These are phyloP conservation scores for Lentinula raphanica DNA, from an alignment of 768 basidiomycete genomes.

Conservation along the genomic window DNA sequence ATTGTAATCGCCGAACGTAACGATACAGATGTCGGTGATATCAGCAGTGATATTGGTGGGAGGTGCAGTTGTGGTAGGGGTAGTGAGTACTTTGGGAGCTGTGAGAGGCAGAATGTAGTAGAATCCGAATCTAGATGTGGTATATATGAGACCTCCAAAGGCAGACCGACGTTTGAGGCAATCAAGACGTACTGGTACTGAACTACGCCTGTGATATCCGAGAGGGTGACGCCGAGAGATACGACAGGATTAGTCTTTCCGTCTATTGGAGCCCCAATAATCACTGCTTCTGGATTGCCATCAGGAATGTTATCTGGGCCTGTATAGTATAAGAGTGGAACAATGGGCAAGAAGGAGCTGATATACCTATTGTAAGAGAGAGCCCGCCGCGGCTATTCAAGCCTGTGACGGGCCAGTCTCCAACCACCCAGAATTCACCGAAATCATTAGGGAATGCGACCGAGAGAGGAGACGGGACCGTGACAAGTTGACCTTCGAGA, in stretches of 20 bases:
- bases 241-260: constrained; percentile 44
- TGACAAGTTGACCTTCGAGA: constrained; percentile 54
- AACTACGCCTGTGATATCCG: constrained; percentile 52
- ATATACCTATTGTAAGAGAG: constrained; percentile 41
- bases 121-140: constrained; percentile 35
- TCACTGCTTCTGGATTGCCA: constrained; percentile 51
- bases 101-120: constrained; percentile 56
- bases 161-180: neutral
- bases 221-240: constrained; percentile 39
- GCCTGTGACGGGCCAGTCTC: constrained; percentile 51
- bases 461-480: constrained; percentile 41
- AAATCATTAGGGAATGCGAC: constrained; percentile 47
- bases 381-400: constrained; percentile 53
- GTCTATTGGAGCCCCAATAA: constrained; percentile 52
- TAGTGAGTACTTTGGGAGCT: constrained; percentile 41
- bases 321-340: constrained; percentile 13
- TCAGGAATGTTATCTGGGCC: constrained; percentile 48
- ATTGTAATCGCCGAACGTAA: constrained; percentile 61
- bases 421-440: constrained; percentile 56
- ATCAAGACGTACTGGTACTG: constrained; percentile 39
- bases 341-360: neutral
- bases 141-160: no score
- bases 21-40: constrained; percentile 29
- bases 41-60: constrained; percentile 36
- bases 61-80: constrained; percentile 26